Conservation (phyloP, 148 eudicot genomes). For the Rheum nobile region DNA sequence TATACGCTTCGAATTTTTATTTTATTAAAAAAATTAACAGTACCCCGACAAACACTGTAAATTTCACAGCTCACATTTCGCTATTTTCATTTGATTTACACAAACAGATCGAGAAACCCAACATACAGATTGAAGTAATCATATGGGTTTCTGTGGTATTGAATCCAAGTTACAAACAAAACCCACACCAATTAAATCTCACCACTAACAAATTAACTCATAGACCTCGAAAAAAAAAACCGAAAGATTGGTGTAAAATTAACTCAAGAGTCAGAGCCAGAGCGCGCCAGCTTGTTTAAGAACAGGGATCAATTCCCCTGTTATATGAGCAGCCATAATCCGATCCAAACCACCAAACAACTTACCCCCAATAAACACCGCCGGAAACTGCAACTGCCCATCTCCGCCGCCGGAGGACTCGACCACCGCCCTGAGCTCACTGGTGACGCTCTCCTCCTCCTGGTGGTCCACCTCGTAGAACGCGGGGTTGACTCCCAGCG, state of each 20-base stretch:
- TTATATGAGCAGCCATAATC: constrained; percentile 64
- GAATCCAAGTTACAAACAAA: neutral
- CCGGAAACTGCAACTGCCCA: constrained; percentile 34
- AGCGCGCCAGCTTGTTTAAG: constrained; percentile 69
- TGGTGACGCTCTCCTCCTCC: constrained; percentile 21
- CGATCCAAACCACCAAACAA: constrained; percentile 69
- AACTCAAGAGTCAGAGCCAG: neutral
- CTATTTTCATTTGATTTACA: neutral
- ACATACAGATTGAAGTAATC: neutral
- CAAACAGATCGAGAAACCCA: neutral
- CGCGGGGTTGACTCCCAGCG: constrained; percentile 59
- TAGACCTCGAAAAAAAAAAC: neutral
- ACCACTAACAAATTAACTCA: neutral
- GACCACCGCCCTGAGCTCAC: constrained; percentile 2
- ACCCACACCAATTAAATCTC: neutral
- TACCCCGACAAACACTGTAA: neutral
- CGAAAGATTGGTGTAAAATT: neutral
- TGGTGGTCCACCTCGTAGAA: constrained; percentile 40
- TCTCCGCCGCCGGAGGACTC: neutral
- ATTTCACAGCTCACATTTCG: neutral
- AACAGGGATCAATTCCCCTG: constrained; percentile 68
- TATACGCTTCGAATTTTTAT: no score
- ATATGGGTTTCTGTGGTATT: neutral
- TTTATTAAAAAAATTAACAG: neutral
- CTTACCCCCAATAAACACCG: constrained; percentile 68